Conservation (phyloP, 2,329 filamentous ascomycete genomes). For the Penicillium corylophilum region DNA sequence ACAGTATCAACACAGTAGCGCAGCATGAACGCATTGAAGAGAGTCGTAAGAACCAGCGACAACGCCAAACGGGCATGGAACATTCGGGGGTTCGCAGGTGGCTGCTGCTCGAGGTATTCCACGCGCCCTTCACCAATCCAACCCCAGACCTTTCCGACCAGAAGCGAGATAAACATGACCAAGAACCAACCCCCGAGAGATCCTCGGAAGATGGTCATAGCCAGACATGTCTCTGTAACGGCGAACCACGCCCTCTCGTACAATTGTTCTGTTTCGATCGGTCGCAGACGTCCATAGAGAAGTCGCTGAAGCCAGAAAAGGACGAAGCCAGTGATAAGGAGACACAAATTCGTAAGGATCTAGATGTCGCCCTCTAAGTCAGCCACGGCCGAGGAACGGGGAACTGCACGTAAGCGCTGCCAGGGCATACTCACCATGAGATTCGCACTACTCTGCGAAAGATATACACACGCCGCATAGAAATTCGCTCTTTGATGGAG, state of each 20-base stretch:
- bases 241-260: slow-evolving; percentile 99
- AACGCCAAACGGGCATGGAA: slow-evolving; percentile 81
- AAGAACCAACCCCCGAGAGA: slow-evolving; percentile 93
- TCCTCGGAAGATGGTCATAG: slow-evolving; percentile 97
- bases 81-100: slow-evolving; percentile 79
- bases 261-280: slow-evolving; percentile 93
- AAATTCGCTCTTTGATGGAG: slow-evolving; percentile 96
- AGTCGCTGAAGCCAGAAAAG: slow-evolving; percentile 86
- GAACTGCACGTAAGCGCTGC: neutral
- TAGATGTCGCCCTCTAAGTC: slow-evolving; percentile 36
- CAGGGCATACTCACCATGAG: slow-evolving; percentile 65
- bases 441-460: slow-evolving; percentile 94
- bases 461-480: slow-evolving; percentile 95
- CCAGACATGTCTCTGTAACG: slow-evolving; percentile 91
- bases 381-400: slow-evolving; percentile 7
- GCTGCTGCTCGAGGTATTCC: slow-evolving; percentile 92
- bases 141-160: slow-evolving; percentile 95
- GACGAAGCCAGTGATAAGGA: slow-evolving; percentile 75
- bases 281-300: slow-evolving; percentile 84
- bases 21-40: slow-evolving; percentile 78
- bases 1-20: slow-evolving; percentile 79
- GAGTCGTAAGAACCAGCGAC: slow-evolving; percentile 74
- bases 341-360: slow-evolving; percentile 88
- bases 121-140: slow-evolving; percentile 97
- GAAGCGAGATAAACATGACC: slow-evolving; percentile 89